These are phyloP conservation scores for Phycomyces nitens DNA, from an alignment of 192 early-diverging fungal genomes.

Conservation along the genomic window DNA sequence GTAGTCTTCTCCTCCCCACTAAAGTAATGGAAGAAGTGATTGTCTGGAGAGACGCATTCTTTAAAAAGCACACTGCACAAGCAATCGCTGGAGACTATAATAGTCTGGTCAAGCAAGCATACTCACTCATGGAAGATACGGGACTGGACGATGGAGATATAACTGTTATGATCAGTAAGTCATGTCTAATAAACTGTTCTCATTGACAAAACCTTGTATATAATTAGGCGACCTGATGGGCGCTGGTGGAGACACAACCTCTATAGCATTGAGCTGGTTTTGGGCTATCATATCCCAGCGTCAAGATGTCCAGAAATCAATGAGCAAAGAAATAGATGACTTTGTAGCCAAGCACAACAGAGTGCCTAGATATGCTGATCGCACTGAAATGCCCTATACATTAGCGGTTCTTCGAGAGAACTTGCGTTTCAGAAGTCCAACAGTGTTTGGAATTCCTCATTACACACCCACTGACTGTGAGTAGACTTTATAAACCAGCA, in stretches of 20 bases:
- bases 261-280: conserved; percentile 16
- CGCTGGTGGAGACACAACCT: conserved; percentile 9
- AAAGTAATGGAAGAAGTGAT: too few relatives aligned
- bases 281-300: conserved; percentile 10
- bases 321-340: conserved; percentile 13
- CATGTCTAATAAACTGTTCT: too few relatives aligned
- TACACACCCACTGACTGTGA: conserved; percentile 6
- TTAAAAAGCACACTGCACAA: too few relatives aligned
- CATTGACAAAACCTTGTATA: too few relatives aligned
- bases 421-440: conserved; percentile 10
- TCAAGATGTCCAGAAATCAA: conserved; percentile 19
- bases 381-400: conserved; percentile 13
- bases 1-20: too few relatives aligned
- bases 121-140: too few relatives aligned
- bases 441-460: conserved; percentile 11
- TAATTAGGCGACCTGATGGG: background rate
- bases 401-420: conserved; percentile 14
- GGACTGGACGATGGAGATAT: background rate
- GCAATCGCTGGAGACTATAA: too few relatives aligned
- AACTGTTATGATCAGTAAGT: conserved; percentile 2
- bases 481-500: too few relatives aligned
- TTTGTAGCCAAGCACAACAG: background rate
- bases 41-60: too few relatives aligned
- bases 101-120: too few relatives aligned
- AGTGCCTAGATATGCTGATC: background rate